Evolutionary conservation across 23 red algal species (phyloP), one percentile per base, ranked within the genome.

Genomic region (Gracilaria domingensis): DNA sequence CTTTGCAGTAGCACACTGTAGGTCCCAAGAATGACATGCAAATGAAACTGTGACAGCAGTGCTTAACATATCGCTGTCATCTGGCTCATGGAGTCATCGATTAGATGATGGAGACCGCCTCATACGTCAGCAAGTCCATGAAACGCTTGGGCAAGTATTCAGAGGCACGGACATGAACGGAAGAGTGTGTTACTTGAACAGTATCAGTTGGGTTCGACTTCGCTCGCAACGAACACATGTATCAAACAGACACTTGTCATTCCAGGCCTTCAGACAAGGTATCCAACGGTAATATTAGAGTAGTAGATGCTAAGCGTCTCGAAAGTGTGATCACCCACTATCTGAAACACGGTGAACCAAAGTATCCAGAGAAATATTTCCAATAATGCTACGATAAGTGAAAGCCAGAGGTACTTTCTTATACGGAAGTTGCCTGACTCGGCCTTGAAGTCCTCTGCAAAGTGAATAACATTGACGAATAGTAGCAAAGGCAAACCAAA

Each of bases 401-500:
- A 89, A 16, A 89, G 49, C 26, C 47, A 89, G 2, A 75, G 44
- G 67, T 79, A 89, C 37, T 62, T 75, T 38, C 42, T 17, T 56
- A 79, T 89, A 13, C 59, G 67, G 32, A 89, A 89, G 14, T 40
- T 56, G 40, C 69, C 40, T 26, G 67, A 37, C 11, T 65, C 38
- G 23, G 50, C 28, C 14, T 20, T 57, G 49, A 78, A 71, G 16
- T 89, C 69, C 16, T 47, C 37, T 7, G 23, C 30, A 42, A 78
- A 89, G 59, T 89, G 56, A 60, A 78, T 38, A 18, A 89, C 85
- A 42, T 58, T 89, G 18, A 89, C 85, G 13, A 89, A 89, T 2
- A 74, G 85, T 17, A 89, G 23, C 34, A 89, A 50, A 4, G 85
- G 85, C 24, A 89, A 62, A n/a, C 85, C 85, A 59, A 89, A 78